phyloP scores from a whole-genome alignment of 306 rosid species.

The Bauhinia variegata region DNA sequence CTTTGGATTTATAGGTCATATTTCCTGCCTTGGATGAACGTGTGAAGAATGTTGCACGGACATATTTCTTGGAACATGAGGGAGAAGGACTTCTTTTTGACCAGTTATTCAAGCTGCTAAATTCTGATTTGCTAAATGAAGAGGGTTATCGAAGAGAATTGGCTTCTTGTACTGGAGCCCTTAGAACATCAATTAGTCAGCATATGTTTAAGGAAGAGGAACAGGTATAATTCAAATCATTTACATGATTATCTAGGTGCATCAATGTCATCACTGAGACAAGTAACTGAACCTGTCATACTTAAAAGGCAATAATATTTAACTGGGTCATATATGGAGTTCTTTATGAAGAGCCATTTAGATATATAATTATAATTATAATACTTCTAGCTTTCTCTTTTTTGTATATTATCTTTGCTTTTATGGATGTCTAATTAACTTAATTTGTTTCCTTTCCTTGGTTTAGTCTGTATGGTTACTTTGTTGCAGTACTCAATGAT shows the following conservation, averaged over 20 bases:
- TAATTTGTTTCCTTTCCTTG: background rate
- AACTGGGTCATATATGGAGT: background rate
- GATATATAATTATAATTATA: background rate
- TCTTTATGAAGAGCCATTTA: background rate
- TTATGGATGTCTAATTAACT: background rate
- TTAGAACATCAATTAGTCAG: slow-evolving; percentile 40
- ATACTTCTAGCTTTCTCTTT: background rate
- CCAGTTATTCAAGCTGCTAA: slow-evolving; percentile 37
- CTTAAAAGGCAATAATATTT: background rate
- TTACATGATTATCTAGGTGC: background rate
- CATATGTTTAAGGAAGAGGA: slow-evolving; percentile 46
- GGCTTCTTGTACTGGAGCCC: slow-evolving; percentile 43
- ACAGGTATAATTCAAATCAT: slow-evolving; percentile 19
- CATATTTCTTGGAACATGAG: slow-evolving; percentile 43
- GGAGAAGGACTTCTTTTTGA: slow-evolving; percentile 43
- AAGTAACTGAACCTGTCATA: background rate
- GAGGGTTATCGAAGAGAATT: slow-evolving; percentile 37
- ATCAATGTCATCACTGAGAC: background rate
- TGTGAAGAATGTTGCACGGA: slow-evolving; percentile 43
- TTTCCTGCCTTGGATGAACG: slow-evolving; percentile 42
- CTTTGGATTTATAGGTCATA: slow-evolving; percentile 36
- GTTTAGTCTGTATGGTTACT: background rate
- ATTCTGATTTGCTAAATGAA: slow-evolving; percentile 32
- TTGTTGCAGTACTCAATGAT: background rate
- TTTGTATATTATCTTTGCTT: background rate